Evolutionary conservation across 1,139 yeast genomes (phyloP), one percentile per base, ranked within the genome.

Genomic region (Diutina mesorugosa): DNA sequence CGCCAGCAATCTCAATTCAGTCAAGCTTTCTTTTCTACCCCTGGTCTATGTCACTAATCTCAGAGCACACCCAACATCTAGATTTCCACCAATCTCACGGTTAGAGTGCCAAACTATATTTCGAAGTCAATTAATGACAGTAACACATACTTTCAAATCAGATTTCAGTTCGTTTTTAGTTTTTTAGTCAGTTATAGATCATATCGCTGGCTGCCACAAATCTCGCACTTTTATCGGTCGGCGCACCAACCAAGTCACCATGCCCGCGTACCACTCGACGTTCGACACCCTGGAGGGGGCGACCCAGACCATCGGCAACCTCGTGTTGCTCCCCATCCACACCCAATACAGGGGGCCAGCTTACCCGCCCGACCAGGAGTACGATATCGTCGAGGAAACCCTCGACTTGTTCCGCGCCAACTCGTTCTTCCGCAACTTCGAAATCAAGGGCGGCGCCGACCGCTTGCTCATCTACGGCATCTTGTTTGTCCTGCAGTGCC

Each of bases 401-500:
- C 73, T 93, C 59, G 99, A 93, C 70, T 78, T 93, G 59, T 93
- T 93, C 71, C 79, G 99, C 62, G 97, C 98, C 65, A 93, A 93
- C 71, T 88, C 97, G 7, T 91, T 93, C 72, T 93, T 95, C 79
- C 87, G 89, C 68, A 93, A 93, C 76, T 95, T 93, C 70, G 99
- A 95, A 72, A 90, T 93, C 72, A 90, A 90, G 69, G 96, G 97
- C 12, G 90, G 96, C 21, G 87, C 97, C 3, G 99, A 93, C 70
- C 79, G 99, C 63, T 80, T 93, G n/a, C 77, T 93, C 60, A 91
- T 95, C 65, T 93, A 93, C 68, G 99, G 99, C n/a, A 93, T 93
- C 59, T 75, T 95, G 60, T 93, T 83, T 68, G 82, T 89, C 51
- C 87, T 95, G 58, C 96, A 90, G 66, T 90, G 97, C 70, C 77